Base-by-base conservation (phyloP, 2,329 filamentous ascomycete species). In the Emergomyces orientalis region DNA sequence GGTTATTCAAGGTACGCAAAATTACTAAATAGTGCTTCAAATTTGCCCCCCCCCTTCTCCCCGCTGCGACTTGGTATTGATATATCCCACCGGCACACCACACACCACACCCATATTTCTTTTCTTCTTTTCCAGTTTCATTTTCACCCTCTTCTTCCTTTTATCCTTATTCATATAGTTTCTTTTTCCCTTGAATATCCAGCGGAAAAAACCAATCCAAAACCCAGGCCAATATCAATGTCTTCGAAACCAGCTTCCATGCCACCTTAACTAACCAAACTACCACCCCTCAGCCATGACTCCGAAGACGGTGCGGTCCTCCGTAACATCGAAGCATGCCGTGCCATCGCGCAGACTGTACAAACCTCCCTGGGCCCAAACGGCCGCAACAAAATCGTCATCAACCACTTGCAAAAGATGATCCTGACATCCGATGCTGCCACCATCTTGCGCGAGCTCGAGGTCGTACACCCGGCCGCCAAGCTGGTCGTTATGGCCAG, bases 371-470 rank as follows among this genome's bases (percentile, higher is more conserved):
- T 99, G 43, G 95, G 94, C 60, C 94, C 94, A 65, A 97, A 96
- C 79, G 94, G 94, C 73, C 90, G 94, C 78, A 99, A 99, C 84
- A 99, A 99, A 82, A 92, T 99, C 74, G 91, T 99, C 80, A 97
- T 99, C 83, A 99, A 99, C 83, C 95, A 99, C 80, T 84, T 99
- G 67, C 91, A 96, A 78, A 99, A 99, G 84, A 97, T 99, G 94
- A 96, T 97, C 71, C 83, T 99, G 68, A 99, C 95, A 70, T 97
- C 92, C 65, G 94, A 99, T 75, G 94, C 94, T 68, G 94, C 94
- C 68, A 97, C 94, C 52, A 99, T 99, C 75, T 84, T 99, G 70
- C 88, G 91, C 73, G 95, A 99, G 81, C 86, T 99, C 76, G 94
- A 99, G 73, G 94, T 99, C 66, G 92, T 99, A 63, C 94, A 99